These are phyloP conservation scores for Parafenestella ontariensis DNA, from an alignment of 2,329 filamentous ascomycete genomes.

Conservation along the genomic window DNA sequence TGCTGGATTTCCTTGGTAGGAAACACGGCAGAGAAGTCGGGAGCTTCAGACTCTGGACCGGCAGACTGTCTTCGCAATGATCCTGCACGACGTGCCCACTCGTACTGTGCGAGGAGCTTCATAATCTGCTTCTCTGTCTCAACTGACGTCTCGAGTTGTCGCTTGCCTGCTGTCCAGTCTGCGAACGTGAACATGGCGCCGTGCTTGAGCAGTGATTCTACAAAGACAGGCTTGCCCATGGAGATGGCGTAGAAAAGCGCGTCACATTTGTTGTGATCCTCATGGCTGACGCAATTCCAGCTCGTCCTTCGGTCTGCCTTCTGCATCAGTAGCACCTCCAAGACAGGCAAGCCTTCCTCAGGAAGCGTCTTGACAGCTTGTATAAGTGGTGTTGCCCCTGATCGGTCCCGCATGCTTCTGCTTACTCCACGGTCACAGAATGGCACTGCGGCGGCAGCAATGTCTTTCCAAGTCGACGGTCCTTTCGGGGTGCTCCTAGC, in stretches of 20 bases:
- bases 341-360: slow-evolving; percentile 35
- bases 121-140: slow-evolving; percentile 23
- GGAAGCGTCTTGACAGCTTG: slow-evolving; percentile 37
- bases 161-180: slow-evolving; percentile 29
- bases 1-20: slow-evolving; percentile 27
- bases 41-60: slow-evolving; percentile 2
- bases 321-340: slow-evolving; percentile 34
- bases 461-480: slow-evolving; percentile 34
- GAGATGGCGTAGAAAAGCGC: slow-evolving; percentile 40
- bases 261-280: slow-evolving; percentile 36
- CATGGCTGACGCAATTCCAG: slow-evolving; percentile 40
- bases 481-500: slow-evolving; percentile 29
- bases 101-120: slow-evolving; percentile 34
- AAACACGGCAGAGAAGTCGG: slow-evolving; percentile 25
- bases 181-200: slow-evolving; percentile 36
- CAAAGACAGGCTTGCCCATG: slow-evolving; percentile 33
- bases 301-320: slow-evolving; percentile 22
- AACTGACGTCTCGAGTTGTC: slow-evolving; percentile 10
- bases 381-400: slow-evolving; percentile 45
- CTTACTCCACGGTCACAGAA: slow-evolving; percentile 43
- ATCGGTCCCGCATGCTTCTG: slow-evolving; percentile 41
- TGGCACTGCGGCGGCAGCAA: slow-evolving; percentile 27
- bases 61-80: slow-evolving; percentile 26
- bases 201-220: slow-evolving; percentile 32
- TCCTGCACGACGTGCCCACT: slow-evolving; percentile 32